These are phyloP conservation scores for Paxillus rubicundulus DNA, from an alignment of 768 basidiomycete species.

Conservation along the genomic window DNA sequence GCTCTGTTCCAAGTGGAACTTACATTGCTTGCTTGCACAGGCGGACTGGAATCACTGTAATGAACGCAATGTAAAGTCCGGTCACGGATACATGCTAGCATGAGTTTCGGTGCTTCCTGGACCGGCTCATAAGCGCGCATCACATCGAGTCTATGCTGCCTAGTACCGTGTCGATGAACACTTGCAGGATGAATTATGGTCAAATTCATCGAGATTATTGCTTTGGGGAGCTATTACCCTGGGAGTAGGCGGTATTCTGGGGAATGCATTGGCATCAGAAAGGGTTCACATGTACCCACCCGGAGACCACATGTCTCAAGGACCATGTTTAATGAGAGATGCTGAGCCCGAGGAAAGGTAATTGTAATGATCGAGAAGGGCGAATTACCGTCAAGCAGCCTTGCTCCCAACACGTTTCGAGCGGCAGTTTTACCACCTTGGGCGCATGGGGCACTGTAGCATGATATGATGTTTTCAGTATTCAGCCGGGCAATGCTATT, in stretches of 20 bases:
- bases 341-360: conserved; percentile 22
- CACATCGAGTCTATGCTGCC: not conserved
- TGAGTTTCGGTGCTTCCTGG: conserved; percentile 4
- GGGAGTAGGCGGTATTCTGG: conserved; percentile 1
- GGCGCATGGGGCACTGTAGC: not conserved
- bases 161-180: not conserved
- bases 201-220: conserved; percentile 1
- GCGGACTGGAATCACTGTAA: conserved; percentile 20
- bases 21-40: conserved; percentile 29
- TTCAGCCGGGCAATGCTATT: not conserved
- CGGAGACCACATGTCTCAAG: conserved; percentile 17
- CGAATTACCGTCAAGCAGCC: conserved; percentile 26
- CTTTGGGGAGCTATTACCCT: conserved; percentile 3
- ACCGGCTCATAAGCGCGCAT: not conserved
- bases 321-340: conserved; percentile 15
- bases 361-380: conserved; percentile 18
- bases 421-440: conserved; percentile 19
- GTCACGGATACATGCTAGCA: conserved; percentile 12
- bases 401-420: conserved; percentile 28
- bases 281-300: conserved; percentile 9
- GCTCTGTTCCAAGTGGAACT: conserved; percentile 27
- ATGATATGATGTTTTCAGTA: not conserved
- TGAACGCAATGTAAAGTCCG: conserved; percentile 25
- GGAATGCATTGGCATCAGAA: conserved; percentile 5
- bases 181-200: conserved; percentile 3